Evolutionary conservation across 2,329 filamentous ascomycete genomes (phyloP).

Genomic region (Calonectria henricotiae): DNA sequence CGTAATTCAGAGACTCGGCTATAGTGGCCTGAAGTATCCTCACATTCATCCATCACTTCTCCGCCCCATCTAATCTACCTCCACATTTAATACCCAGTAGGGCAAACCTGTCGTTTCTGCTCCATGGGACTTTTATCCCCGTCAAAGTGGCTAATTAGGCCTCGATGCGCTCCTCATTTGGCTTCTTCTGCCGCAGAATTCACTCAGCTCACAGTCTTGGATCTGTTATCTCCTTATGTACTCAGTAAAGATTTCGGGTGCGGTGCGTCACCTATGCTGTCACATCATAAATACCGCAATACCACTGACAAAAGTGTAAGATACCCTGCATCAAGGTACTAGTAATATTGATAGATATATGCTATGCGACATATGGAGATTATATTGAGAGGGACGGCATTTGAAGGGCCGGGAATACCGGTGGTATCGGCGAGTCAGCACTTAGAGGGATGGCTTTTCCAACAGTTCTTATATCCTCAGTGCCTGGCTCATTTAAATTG

Average conservation of each 20-base stretch:
- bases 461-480: slow-evolving; percentile 2
- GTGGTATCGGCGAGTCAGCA: not conserved
- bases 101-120: not conserved
- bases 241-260: not conserved
- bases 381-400: not conserved
- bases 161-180: not conserved
- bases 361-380: too few species aligned
- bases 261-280: not conserved
- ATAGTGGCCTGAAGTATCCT: not conserved
- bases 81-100: not conserved
- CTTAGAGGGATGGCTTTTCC: not conserved
- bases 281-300: too few species aligned
- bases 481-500: not conserved
- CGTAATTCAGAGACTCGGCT: too few species aligned
- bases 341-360: too few species aligned
- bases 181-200: not conserved
- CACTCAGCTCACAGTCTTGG: too few species aligned
- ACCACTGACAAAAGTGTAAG: too few species aligned
- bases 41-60: not conserved
- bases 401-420: not conserved
- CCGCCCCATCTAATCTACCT: not conserved
- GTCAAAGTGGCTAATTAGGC: slow-evolving; percentile 2
- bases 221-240: not conserved
- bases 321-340: too few species aligned
- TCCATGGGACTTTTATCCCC: not conserved